A percentile compares a stretch with the other conserved stretches of the same genome.
These are phyloP conservation scores for Discostella pseudostelligera DNA, from an alignment of 108 stramenopile genomes.

Conservation along the genomic window DNA sequence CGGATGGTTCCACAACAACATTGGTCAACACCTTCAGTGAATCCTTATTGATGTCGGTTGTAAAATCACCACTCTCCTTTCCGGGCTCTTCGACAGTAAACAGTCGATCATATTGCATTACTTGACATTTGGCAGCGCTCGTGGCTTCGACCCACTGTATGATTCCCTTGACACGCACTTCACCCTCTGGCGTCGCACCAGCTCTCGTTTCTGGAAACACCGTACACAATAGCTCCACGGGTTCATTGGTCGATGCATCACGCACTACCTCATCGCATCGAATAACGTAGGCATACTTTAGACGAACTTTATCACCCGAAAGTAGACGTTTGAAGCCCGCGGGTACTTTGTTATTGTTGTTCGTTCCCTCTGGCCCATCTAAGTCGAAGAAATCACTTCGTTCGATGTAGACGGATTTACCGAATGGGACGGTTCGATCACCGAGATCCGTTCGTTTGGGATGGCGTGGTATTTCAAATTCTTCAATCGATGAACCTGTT, in stretches of 20 bases:
- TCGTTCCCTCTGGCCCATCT: conserved; percentile 74
- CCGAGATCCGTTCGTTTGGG: conserved; percentile 80
- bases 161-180: conserved; percentile 86
- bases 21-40: conserved; percentile 64
- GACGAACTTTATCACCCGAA: conserved; percentile 69
- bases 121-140: conserved; percentile 58
- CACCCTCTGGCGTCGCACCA: conserved; percentile 73
- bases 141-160: conserved; percentile 89
- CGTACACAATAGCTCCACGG: conserved; percentile 73
- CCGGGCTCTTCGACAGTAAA: conserved; percentile 85
- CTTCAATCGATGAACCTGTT: conserved; percentile 45
- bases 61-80: conserved; percentile 74
- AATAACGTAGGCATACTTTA: conserved; percentile 89
- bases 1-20: conserved; percentile 78
- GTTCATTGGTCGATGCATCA: conserved; percentile 70
- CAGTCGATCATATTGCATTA: conserved; percentile 87
- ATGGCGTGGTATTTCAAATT: conserved; percentile 76
- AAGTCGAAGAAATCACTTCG: conserved; percentile 86
- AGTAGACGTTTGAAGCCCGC: conserved; percentile 89
- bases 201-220: conserved; percentile 77
- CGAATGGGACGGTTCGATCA: conserved; percentile 78
- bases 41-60: conserved; percentile 78
- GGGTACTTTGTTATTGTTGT: conserved; percentile 62
- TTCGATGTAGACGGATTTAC: conserved; percentile 80
- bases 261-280: conserved; percentile 80